Conservation (phyloP, 345 rosid genomes). For the Gossypium australe region DNA sequence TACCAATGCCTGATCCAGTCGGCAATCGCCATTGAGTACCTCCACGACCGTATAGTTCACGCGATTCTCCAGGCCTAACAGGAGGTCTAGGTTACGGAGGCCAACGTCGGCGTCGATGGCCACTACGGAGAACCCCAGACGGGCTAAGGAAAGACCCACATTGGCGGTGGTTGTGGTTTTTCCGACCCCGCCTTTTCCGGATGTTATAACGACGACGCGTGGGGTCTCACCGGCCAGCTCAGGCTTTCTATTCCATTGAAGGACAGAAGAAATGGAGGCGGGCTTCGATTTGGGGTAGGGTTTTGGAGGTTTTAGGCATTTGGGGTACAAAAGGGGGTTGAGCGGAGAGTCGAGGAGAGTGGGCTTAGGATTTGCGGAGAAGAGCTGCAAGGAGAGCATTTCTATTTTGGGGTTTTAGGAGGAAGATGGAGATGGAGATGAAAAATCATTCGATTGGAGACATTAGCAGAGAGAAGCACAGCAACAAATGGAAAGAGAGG, state of each 20-base stretch:
- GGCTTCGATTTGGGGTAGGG: conserved; percentile 19
- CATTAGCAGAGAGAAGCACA: too few species aligned
- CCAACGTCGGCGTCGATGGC: conserved; percentile 93
- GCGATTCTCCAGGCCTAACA: conserved; percentile 88
- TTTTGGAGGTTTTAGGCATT: not conserved
- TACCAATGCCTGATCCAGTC: conserved; percentile 89
- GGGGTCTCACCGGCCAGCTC: conserved; percentile 93
- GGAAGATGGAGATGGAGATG: not conserved
- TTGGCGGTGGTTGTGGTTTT: conserved; percentile 96
- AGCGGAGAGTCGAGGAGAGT: conserved; percentile 24
- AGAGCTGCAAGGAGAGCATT: conserved; percentile 43
- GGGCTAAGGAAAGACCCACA: conserved; percentile 89
- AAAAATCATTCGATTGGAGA: not conserved
- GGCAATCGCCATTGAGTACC: conserved; percentile 92
- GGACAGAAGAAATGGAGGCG: not conserved
- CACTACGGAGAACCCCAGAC: conserved; percentile 87
- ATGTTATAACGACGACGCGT: conserved; percentile 89
- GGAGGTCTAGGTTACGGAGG: conserved; percentile 92
- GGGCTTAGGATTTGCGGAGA: conserved; percentile 29
- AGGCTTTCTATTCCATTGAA: conserved; percentile 70
- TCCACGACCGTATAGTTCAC: conserved; percentile 91
- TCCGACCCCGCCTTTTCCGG: conserved; percentile 98
- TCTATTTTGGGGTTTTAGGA: conserved; percentile 10
- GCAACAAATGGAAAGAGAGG: too few species aligned
- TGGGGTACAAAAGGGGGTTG: conserved; percentile 6